phyloP scores from a whole-genome alignment of 78 protist species.

The Monocercomonoides exilis region DNA sequence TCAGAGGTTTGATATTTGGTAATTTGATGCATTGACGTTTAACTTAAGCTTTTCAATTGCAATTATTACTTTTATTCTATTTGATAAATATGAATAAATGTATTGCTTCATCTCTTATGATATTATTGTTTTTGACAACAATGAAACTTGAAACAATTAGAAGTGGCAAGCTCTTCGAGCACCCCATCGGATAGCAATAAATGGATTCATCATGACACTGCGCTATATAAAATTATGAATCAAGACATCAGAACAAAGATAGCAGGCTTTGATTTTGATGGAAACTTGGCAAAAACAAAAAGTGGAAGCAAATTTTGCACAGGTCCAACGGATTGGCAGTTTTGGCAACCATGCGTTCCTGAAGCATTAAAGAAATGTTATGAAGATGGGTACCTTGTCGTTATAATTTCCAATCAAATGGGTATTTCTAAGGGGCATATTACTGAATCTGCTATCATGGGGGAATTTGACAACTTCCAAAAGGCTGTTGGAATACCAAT shows the following conservation, averaged over 20 bases:
- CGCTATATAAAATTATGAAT: background rate
- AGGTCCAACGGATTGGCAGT: conserved; percentile 11
- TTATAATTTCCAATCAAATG: conserved; percentile 47
- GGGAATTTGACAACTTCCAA: conserved; percentile 17
- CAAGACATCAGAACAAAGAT: background rate
- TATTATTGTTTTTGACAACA: too few species aligned
- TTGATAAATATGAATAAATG: too few species aligned
- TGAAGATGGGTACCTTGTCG: conserved; percentile 25
- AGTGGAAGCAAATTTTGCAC: conserved; percentile 22
- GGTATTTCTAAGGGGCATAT: conserved; percentile 33
- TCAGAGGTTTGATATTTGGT: too few species aligned
- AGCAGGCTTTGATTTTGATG: conserved; percentile 20
- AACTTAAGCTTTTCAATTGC: too few species aligned
- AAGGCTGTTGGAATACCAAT: conserved; percentile 20
- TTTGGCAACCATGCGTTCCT: background rate
- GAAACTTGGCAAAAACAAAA: background rate
- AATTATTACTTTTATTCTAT: too few species aligned
- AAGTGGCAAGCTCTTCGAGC: too few species aligned
- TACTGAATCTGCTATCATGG: background rate
- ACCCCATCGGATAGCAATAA: too few species aligned
- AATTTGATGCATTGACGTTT: too few species aligned
- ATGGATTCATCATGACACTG: background rate
- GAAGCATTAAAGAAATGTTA: background rate
- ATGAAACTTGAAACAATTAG: too few species aligned
- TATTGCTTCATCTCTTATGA: too few species aligned